These are phyloP conservation scores for Thalassiosira sp. DNA, from an alignment of 352 stramenopile species.

Conservation along the genomic window DNA sequence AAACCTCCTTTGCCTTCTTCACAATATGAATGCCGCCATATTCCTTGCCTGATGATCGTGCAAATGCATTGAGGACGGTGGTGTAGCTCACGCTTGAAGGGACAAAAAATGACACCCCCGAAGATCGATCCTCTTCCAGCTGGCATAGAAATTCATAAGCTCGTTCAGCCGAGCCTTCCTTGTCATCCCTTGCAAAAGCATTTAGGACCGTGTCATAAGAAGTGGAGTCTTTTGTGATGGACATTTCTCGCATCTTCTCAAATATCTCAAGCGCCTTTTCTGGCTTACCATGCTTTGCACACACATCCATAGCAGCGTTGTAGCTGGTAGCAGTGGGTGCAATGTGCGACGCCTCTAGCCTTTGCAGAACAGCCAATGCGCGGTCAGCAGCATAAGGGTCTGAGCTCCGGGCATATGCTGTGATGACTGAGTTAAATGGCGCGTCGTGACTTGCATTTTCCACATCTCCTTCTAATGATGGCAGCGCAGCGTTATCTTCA, in stretches of 20 bases:
- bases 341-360: constrained; percentile 36
- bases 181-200: constrained; percentile 31
- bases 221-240: constrained; percentile 25
- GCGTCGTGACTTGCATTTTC: constrained; percentile 38
- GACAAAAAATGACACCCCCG: too few relatives aligned
- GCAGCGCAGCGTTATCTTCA: constrained; percentile 15
- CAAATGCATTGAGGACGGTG: constrained; percentile 51
- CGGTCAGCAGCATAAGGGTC: constrained; percentile 29
- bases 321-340: constrained; percentile 27
- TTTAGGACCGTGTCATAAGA: constrained; percentile 50
- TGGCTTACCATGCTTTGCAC: constrained; percentile 48
- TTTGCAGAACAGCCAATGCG: constrained; percentile 41
- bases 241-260: constrained; percentile 32
- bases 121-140: constrained; percentile 29
- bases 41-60: constrained; percentile 22
- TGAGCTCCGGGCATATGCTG: constrained; percentile 40
- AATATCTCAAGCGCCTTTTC: constrained; percentile 36
- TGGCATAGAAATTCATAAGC: constrained; percentile 37
- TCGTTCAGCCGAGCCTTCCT: constrained; percentile 25
- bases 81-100: constrained; percentile 43
- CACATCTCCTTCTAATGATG: constrained; percentile 38
- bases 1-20: constrained; percentile 45
- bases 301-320: constrained; percentile 46
- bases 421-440: constrained; percentile 51
- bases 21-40: constrained; percentile 37